phyloP scores from a whole-genome alignment of 257 asterid genomes.

The Solanum peruvianum region DNA sequence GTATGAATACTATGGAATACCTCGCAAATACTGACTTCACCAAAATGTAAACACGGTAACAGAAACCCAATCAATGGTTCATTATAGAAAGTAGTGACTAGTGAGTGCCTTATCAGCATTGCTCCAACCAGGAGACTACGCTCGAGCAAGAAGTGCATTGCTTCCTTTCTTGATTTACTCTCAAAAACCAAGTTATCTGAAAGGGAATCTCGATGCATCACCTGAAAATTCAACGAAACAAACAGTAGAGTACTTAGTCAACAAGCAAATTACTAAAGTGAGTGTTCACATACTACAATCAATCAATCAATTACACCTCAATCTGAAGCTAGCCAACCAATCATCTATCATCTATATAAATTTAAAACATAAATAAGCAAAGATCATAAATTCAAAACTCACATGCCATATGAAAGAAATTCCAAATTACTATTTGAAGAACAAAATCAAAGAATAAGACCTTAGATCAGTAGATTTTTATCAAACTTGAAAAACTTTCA shows the following conservation, averaged over 20 bases:
- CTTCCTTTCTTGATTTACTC: constrained; percentile 74
- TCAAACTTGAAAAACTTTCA: no score
- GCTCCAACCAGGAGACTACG: constrained; percentile 98
- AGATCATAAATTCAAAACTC: no score
- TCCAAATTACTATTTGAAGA: no score
- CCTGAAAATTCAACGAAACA: constrained; percentile 18
- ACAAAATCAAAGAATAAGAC: no score
- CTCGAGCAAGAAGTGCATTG: constrained; percentile 82
- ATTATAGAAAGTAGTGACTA: constrained; percentile 44
- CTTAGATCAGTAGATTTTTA: no score
- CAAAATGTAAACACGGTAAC: constrained; percentile 65
- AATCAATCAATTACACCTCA: no score
- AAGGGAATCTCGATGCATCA: constrained; percentile 46
- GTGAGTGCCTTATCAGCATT: constrained; percentile 60
- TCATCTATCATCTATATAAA: no score
- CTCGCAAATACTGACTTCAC: constrained; percentile 55
- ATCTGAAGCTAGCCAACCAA: no score
- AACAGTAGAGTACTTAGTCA: neutral
- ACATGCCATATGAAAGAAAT: no score
- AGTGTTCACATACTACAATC: no score
- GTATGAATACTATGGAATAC: constrained; percentile 75
- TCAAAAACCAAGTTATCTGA: constrained; percentile 51
- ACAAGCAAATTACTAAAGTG: no score
- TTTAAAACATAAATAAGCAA: no score
- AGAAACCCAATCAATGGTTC: constrained; percentile 61